Conservation (phyloP, 2,329 filamentous ascomycete genomes). For the Mycosphaerella arachidis region DNA sequence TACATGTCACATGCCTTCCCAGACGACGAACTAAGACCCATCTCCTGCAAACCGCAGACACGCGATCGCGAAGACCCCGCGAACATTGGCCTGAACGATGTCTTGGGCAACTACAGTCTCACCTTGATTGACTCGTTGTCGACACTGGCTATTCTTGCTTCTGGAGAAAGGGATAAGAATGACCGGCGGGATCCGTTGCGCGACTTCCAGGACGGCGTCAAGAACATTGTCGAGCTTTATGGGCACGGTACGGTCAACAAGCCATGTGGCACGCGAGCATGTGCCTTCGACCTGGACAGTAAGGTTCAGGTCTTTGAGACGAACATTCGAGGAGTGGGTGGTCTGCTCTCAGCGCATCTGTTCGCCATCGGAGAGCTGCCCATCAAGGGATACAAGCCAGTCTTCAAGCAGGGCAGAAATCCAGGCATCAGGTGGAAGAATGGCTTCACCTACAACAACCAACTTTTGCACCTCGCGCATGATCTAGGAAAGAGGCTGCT, state of each 20-base stretch:
- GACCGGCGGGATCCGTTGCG: conserved; percentile 43
- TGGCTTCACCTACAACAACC: conserved; percentile 79
- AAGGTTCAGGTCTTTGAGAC: conserved; percentile 99
- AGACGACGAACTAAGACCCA: conserved; percentile 86
- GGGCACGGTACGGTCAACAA: conserved; percentile 74
- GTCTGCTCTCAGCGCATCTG: conserved; percentile 84
- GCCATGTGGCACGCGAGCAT: conserved; percentile 66
- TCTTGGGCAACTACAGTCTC: conserved; percentile 92
- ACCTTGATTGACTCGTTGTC: conserved; percentile 94
- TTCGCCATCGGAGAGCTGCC: conserved; percentile 90
- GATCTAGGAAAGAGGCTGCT: conserved; percentile 80
- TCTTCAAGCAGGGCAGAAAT: conserved; percentile 31
- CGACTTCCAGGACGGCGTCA: conserved; percentile 74
- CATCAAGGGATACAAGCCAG: conserved; percentile 69
- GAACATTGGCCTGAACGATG: conserved; percentile 87
- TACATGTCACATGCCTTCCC: conserved; percentile 94
- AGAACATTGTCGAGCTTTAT: conserved; percentile 72
- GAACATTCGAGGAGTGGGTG: conserved; percentile 87
- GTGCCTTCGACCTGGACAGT: conserved; percentile 90
- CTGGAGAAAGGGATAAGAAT: conserved; percentile 52
- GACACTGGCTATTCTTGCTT: conserved; percentile 87
- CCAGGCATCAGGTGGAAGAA: conserved; percentile 40
- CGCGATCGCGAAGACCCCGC: conserved; percentile 74
- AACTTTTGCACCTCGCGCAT: conserved; percentile 80
- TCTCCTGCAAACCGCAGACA: conserved; percentile 78